Evolutionary conservation across 495 filamentous ascomycete genomes (phyloP).

Genomic region (Aspergillus asperescens): DNA sequence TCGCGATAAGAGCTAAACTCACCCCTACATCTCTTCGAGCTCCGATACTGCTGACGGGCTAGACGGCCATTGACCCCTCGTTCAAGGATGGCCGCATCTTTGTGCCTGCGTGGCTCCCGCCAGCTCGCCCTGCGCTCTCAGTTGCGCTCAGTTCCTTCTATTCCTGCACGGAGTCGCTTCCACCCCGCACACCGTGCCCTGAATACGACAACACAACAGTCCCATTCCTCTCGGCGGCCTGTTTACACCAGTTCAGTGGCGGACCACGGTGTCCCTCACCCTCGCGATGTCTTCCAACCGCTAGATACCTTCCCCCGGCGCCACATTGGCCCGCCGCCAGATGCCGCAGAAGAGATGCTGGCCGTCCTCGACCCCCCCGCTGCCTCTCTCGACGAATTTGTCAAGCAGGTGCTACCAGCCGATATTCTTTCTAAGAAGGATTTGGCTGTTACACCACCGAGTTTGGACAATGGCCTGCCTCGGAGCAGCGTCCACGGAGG

Average conservation of each 20-base stretch:
- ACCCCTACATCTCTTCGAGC: slow-evolving; percentile 1
- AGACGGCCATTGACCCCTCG: slow-evolving; percentile 1
- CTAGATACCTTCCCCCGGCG: slow-evolving; percentile 71
- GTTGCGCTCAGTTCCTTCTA: slow-evolving; percentile 23
- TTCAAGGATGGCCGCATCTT: slow-evolving; percentile 39
- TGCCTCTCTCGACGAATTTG: slow-evolving; percentile 75
- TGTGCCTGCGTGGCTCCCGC: slow-evolving; percentile 39
- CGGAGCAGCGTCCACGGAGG: slow-evolving; percentile 49
- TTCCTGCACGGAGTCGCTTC: slow-evolving; percentile 16
- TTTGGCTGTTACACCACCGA: slow-evolving; percentile 37
- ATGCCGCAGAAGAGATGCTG: slow-evolving; percentile 73
- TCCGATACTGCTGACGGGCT: slow-evolving; percentile 1
- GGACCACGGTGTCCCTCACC: slow-evolving; percentile 41
- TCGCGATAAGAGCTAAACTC: not conserved
- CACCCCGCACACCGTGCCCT: slow-evolving; percentile 25
- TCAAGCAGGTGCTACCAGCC: slow-evolving; percentile 76
- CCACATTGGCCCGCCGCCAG: slow-evolving; percentile 88
- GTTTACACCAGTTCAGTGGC: slow-evolving; percentile 40
- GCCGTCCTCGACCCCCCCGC: slow-evolving; percentile 70
- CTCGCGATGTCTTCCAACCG: slow-evolving; percentile 43
- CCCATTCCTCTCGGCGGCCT: slow-evolving; percentile 26
- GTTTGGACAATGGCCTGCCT: slow-evolving; percentile 37
- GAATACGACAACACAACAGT: slow-evolving; percentile 24
- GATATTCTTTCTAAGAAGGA: slow-evolving; percentile 72
- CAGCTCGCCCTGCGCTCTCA: slow-evolving; percentile 37